Base-by-base conservation (phyloP, 805 yeast genomes). In the Starmerella ratchasimensis region DNA sequence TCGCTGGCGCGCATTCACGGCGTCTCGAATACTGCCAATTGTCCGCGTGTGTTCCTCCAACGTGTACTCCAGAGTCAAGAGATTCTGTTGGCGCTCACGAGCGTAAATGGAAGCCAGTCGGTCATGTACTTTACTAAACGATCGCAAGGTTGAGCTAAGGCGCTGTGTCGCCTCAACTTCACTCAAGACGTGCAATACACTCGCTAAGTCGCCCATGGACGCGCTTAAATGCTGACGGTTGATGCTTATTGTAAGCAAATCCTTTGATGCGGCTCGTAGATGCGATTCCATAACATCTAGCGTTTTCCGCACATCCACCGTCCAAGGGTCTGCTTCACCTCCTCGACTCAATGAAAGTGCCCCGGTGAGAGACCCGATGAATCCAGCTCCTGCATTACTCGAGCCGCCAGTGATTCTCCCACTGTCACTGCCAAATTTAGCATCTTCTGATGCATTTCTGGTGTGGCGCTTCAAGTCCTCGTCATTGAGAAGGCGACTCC, bases 11-110 rank as follows among this genome's bases (percentile, higher is more conserved):
- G 82, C 83, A 33, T 74, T 74, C 47, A 86, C 76, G 4, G 80
- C 74, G 32, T 73, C 69, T 46, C 77, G 71, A 23, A 83, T 70
- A 21, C 93, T 80, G 8, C 79, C 76, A 19, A 86, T 72, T 13
- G 76, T 63, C 34, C 97, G 68, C 34, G 76, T 63, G 55, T 90
- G 86, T 54, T 86, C 96, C 54, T 88, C 95, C 28, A 88, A 62
- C 1, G 94, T 81, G 19, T 80, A 71, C 2, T 94, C 94, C 33
- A 88, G 61, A 0, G 94, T 83, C 44, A 88, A 62, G 51, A 84
- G 72, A 48, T 88, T 96, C 56, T 82, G 94, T 58, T 80, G 58
- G 41, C 83, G 76, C 43, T 79, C 74, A 43, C 95, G 69, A 45
- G 76, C 84, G 33, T 82, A 62, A 33, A 81, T 65, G 36, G 81